Evolutionary conservation across 2,329 filamentous ascomycete genomes (phyloP), one percentile per base, ranked within the genome.

Genomic region (Xylariomycetidae sp.): DNA sequence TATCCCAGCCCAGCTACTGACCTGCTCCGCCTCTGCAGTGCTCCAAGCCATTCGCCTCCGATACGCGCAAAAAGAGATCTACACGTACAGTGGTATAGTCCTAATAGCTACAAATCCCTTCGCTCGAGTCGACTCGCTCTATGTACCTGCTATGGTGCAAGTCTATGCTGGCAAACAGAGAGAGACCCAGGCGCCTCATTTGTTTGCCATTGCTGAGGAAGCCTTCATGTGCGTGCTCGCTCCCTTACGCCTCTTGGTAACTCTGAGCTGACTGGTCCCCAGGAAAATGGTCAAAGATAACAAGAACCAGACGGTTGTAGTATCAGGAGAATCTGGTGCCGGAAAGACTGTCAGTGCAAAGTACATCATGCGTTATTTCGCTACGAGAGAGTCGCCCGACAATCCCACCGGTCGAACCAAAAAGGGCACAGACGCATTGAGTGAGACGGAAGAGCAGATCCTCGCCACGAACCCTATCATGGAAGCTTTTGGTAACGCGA

Each of bases 291-390:
- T 98, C 57, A 84, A 92, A 47, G 92, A 95, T 66, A 75, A 76
- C 50, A 89, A 88, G 64, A 98, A 98, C 65, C 92, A 98, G 68
- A 98, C 92, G 24, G 86, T 98, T 44, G 92, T 98, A 34, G 92
- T 98, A n/a, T 98, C 92, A 22, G 92, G 92, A 59, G 92, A 98
- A 64, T 98, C 92, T 34, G 92, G 92, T 75, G 92, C 92, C 44
- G 92, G 92, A 56, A 98, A 98, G 70, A 98, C 92, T 5, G 92
- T 98, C 60, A 96, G 90, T 64, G 92, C 92, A 52, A 98, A 98
- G 68, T 96, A 98, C 65, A 96, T 98, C 59, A 98, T 98, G 92
- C 80, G 92, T 54, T 98, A 98, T 68, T 98, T 98, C 63, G 92
- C 92, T 43, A 98, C 92, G 26, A 81, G 92, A 75, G 92, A 95